Conservation (phyloP, 129 eudicot genomes). For the Lactuca sativa region DNA sequence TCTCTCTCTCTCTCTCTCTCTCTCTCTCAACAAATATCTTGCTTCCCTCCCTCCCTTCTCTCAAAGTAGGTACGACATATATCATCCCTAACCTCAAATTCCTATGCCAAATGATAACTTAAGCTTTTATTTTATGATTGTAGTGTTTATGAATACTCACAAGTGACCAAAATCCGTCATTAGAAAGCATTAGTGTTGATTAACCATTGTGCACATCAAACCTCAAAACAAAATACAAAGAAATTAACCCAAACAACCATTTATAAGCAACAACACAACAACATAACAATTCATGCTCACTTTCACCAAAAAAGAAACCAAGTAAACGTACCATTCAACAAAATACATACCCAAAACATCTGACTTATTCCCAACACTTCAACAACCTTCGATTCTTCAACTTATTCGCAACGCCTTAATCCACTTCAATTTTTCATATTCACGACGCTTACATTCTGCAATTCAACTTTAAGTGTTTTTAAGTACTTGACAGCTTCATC, state of each 20-base stretch:
- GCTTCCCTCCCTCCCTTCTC: no score
- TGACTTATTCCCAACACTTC: neutral
- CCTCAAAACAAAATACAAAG: no score
- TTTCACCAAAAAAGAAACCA: neutral
- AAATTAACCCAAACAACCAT: neutral
- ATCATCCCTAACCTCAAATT: no score
- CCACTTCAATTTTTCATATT: constrained; percentile 29
- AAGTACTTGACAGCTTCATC: constrained; percentile 83
- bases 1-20: no score
- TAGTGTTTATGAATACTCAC: no score
- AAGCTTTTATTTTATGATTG: no score
- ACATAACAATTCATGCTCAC: neutral
- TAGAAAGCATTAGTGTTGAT: no score
- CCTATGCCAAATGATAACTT: no score
- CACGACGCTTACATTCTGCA: constrained; percentile 49
- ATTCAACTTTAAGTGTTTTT: constrained; percentile 66
- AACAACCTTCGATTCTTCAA: neutral
- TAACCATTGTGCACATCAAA: no score
- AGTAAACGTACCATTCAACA: neutral
- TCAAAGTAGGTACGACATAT: no score
- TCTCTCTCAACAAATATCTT: no score
- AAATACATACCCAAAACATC: neutral
- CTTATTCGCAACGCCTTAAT: neutral
- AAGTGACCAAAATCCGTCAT: no score
- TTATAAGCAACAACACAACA: constrained; percentile 9